Base-by-base conservation (phyloP, 2,329 filamentous ascomycete genomes). In the Apiospora aurea region DNA sequence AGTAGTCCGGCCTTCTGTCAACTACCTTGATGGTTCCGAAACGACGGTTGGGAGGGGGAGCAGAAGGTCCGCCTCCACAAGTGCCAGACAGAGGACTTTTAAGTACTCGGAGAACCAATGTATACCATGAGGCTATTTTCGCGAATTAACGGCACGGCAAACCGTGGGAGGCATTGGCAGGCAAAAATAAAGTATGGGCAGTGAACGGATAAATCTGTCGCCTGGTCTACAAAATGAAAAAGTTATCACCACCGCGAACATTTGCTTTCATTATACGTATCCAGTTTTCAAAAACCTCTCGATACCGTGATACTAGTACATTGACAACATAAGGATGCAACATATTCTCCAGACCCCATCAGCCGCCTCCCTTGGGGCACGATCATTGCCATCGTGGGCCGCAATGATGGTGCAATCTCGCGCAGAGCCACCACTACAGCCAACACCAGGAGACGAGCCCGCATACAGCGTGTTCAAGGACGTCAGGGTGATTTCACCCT, bases 21-120 rank as follows among this genome's bases (percentile, higher is more conserved):
- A 18, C 13, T 57, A 34, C 51, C 34, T 26, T 26, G 24, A 57
- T 8, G 51, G 7, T n/a, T 41, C 57, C 18, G 18, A 41, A n/a
- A 34, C 6, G 18, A 18, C 18, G 4, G 34, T 34, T 13, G 29
- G 21, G 29, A 38, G 57, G 41, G 34, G 1, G 57, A 41, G 57
- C 18, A 14, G 57, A 34, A 3, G 18, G 29, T 38, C 21, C 16
- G 8, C 34, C 10, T 64, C 57, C 57, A n/a, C 57, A 41, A 41
- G 11, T 41, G 21, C 57, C 34, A 41, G 34, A 29, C 21, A 41
- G 34, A 18, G 57, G 21, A 13, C 18, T 64, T 64, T 64, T n/a
- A 64, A 29, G 57, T 64, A 41, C 57, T n/a, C 18, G 14, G 57
- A 64, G 57, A 64, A 41, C 34, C 57, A 6, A 21, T 64, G n/a